Evolutionary conservation across 2,329 filamentous ascomycete genomes (phyloP).

Genomic region (Blastomyces parvus): DNA sequence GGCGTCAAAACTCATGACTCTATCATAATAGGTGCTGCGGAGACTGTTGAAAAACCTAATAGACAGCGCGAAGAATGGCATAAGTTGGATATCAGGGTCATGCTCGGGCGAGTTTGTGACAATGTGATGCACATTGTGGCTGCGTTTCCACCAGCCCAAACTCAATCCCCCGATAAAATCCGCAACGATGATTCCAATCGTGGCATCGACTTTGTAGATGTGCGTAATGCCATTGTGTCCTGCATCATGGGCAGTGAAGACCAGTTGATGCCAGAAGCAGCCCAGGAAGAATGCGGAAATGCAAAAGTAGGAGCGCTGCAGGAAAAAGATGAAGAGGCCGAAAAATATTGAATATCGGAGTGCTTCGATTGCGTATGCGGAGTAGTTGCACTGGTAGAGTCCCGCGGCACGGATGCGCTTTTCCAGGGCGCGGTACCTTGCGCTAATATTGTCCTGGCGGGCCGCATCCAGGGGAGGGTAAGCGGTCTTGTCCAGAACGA

Average conservation of each 20-base stretch:
- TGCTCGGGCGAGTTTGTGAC: slow-evolving; percentile 95
- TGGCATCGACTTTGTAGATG: slow-evolving; percentile 68
- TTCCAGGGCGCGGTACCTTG: slow-evolving; percentile 69
- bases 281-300: slow-evolving; percentile 67
- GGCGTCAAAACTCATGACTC: slow-evolving; percentile 65
- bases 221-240: slow-evolving; percentile 97
- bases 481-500: slow-evolving; percentile 62
- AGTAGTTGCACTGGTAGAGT: slow-evolving; percentile 76
- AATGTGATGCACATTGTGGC: slow-evolving; percentile 93
- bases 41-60: slow-evolving; percentile 66
- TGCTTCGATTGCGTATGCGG: slow-evolving; percentile 64
- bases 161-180: slow-evolving; percentile 83
- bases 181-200: slow-evolving; percentile 81
- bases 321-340: slow-evolving; percentile 48
- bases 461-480: slow-evolving; percentile 67
- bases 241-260: slow-evolving; percentile 89
- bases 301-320: slow-evolving; percentile 56
- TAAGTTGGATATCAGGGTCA: slow-evolving; percentile 86
- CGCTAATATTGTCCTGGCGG: slow-evolving; percentile 65
- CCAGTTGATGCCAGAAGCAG: slow-evolving; percentile 83
- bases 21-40: slow-evolving; percentile 72
- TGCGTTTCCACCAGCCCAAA: slow-evolving; percentile 92
- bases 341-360: slow-evolving; percentile 65
- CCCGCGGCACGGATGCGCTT: slow-evolving; percentile 61
- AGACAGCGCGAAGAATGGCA: slow-evolving; percentile 78